Conservation (phyloP, 768 basidiomycete species). For the Tulasnella sp. region DNA sequence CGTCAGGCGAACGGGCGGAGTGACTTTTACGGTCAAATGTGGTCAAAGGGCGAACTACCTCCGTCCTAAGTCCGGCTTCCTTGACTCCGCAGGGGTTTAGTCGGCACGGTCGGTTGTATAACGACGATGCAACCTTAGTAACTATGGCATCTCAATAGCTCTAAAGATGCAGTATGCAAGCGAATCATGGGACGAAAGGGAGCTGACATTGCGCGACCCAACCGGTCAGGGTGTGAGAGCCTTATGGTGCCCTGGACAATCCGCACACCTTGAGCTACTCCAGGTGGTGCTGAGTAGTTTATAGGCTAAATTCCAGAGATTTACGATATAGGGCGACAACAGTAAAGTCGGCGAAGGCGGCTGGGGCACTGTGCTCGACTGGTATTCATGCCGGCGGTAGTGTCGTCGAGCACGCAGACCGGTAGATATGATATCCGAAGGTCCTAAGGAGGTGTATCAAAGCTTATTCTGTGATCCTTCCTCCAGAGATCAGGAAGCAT, state of each 20-base stretch:
- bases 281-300: neutral
- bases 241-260: neutral
- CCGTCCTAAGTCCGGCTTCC: neutral
- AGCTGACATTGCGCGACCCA: neutral
- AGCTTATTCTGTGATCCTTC: neutral
- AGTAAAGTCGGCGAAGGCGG: neutral
- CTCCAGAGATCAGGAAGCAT: neutral
- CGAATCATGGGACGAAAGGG: neutral
- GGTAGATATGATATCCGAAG: neutral
- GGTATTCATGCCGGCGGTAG: neutral
- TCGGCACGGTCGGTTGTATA: neutral
- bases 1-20: constrained; percentile 15
- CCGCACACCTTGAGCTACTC: neutral
- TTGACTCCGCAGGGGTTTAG: neutral
- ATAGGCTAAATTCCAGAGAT: neutral
- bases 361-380: neutral
- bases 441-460: neutral
- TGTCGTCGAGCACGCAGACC: neutral
- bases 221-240: neutral
- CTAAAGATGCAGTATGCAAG: neutral
- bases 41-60: constrained; percentile 21
- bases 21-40: constrained; percentile 24
- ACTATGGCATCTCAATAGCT: neutral
- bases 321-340: neutral
- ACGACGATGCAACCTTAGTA: neutral